Evolutionary conservation across 2,329 filamentous ascomycete genomes (phyloP), one percentile per base, ranked within the genome.

Genomic region (Penicillium glabrum): DNA sequence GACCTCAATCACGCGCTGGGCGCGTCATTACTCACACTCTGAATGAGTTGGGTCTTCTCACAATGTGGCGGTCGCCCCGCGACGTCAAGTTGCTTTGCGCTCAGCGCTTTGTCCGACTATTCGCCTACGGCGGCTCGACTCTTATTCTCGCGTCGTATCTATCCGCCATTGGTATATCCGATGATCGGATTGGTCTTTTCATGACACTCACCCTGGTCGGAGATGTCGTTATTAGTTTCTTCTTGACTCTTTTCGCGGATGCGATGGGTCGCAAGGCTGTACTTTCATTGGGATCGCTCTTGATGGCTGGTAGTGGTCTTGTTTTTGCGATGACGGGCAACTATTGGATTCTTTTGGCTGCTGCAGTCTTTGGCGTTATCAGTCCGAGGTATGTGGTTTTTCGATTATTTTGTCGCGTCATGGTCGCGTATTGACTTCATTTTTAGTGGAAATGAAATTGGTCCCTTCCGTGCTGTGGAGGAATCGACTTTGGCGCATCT

Each of bases 381-480:
- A 86, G 82, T 67, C 81, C 85, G 0, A 86, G 70, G 73, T 75
- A 62, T 35, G 56, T 26, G 7, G 2, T 26, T 26, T 26, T 26
- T 8, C 24, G 7, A 26, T 26, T 26, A 26, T 26, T 8, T 26
- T 26, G 26, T 8, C 26, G 31, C 10, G n/a, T 23, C 11, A 21
- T 23, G 39, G 5, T 13, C 9, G 8, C 19, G 35, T 39, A 19
- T 39, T 39, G 35, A 39, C 35, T 26, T 24, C 3, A 23, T 46
- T 13, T 9, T 14, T 48, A 75, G 73, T 63, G 86, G 86, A 7
- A 82, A 84, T 16, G 87, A 89, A 61, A 87, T 89, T 66, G 87
- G 86, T 0, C 86, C 87, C 0, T 89, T 89, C 62, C 77, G 86
- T 37, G 84, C 84, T 3, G 83, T 89, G 31, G 87, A 89, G 67